Percentiles rank a stretch among this genome's conserved stretches.
These are phyloP conservation scores for Saccharum hybrid DNA, from an alignment of 202 grass and related monocot species.

Conservation along the genomic window DNA sequence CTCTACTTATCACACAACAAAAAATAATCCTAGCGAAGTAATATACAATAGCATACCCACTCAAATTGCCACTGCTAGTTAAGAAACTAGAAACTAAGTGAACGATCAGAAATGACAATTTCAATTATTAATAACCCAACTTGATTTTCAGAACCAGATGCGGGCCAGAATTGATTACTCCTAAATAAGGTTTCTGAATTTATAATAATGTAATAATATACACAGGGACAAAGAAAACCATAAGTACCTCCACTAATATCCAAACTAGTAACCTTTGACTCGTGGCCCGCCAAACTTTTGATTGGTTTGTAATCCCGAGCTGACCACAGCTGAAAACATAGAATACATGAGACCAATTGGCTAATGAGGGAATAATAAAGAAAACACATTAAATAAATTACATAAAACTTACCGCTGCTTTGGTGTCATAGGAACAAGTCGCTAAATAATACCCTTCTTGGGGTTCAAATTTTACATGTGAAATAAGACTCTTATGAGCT, in stretches of 20 bases:
- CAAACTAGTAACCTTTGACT: slow-evolving; percentile 96
- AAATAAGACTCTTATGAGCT: slow-evolving; percentile 90
- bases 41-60: background rate
- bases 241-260: slow-evolving; percentile 85
- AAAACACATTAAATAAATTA: slow-evolving; percentile 9
- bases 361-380: background rate
- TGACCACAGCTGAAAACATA: slow-evolving; percentile 78
- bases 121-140: background rate
- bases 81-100: slow-evolving; percentile 26
- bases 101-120: slow-evolving; percentile 18
- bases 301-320: slow-evolving; percentile 89
- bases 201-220: background rate
- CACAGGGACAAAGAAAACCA: background rate
- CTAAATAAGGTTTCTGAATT: background rate
- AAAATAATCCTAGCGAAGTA: background rate
- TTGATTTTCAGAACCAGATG: slow-evolving; percentile 20
- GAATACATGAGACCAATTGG: slow-evolving; percentile 29
- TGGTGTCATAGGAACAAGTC: slow-evolving; percentile 90
- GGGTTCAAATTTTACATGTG: slow-evolving; percentile 96
- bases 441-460: slow-evolving; percentile 89
- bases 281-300: slow-evolving; percentile 83
- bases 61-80: slow-evolving; percentile 9
- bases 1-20: slow-evolving; percentile 14
- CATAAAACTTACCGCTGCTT: slow-evolving; percentile 69
- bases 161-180: slow-evolving; percentile 1